phyloP scores from a whole-genome alignment of 75 land plant species.

The Picea glauca region DNA sequence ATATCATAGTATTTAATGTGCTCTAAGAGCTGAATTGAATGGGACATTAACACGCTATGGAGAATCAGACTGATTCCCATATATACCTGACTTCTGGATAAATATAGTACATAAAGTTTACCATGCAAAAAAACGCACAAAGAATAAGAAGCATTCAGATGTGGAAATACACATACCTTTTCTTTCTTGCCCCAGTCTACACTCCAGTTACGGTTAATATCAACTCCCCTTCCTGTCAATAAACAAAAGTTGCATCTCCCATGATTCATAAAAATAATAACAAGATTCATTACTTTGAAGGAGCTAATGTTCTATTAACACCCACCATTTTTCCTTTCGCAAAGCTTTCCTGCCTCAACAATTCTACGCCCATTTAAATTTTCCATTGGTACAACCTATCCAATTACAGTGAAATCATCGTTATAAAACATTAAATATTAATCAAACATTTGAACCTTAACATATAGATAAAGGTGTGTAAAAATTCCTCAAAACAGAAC shows the following conservation, averaged over 20 bases:
- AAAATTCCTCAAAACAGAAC: background rate
- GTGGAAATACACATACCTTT: slow-evolving; percentile 46
- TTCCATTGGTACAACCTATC: slow-evolving; percentile 91
- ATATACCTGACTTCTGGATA: background rate
- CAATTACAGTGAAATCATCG: background rate
- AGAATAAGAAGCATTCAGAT: background rate
- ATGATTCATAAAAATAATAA: background rate
- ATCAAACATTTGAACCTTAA: background rate
- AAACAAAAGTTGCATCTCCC: slow-evolving; percentile 8
- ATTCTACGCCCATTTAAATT: slow-evolving; percentile 90
- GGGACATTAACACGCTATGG: background rate
- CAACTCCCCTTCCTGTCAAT: slow-evolving; percentile 88
- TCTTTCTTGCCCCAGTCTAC: slow-evolving; percentile 99
- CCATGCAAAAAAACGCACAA: background rate
- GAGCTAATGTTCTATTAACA: background rate
- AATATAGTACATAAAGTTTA: background rate
- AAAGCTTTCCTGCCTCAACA: slow-evolving; percentile 87
- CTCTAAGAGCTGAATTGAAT: background rate
- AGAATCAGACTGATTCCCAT: background rate
- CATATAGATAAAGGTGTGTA: background rate
- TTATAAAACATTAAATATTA: background rate
- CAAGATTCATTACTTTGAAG: background rate
- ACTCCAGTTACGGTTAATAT: slow-evolving; percentile 96
- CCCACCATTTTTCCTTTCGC: slow-evolving; percentile 96
- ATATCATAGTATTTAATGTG: background rate